Base-by-base conservation (phyloP, 108 stramenopile species). In the Stephanodiscus minutulus region DNA sequence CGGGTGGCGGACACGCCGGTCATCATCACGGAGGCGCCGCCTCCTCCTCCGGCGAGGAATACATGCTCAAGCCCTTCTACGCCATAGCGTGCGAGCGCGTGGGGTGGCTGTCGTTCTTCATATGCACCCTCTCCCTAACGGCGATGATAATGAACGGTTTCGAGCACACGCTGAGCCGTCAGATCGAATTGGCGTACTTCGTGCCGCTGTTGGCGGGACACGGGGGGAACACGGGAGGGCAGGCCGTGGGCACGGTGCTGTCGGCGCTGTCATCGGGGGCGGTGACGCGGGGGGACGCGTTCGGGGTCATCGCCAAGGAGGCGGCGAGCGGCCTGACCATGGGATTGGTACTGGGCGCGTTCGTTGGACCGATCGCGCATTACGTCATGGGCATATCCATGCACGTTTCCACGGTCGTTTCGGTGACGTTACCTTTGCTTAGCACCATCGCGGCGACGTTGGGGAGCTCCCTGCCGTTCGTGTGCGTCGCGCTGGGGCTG, bases 201-300 rank as follows among this genome's bases (percentile, higher is more conserved):
- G 91, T 96, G 29, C 94, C 94, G 22, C 85, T 96, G 6, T 70
- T 96, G 72, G 91, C 91, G 1, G 94, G 94, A 12, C 94, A 96
- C 61, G 94, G 94, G 41, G 94, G 94, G 46, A 96, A 96, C 79
- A 90, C 90, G 10, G 94, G 94, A 27, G 94, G 94, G 12, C 91
- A 93, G 71, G 85, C 91, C 7, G 91, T 96, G 33, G 94, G 94
- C 11, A 90, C 94, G 18, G 83, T 96, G 15, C 67, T 96, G 31
- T 86, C 88, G 46, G 94, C 91, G 25, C 49, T 96, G 61, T 88
- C 87, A 33, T 72, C 87, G 3, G 89, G 90, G 12, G 66, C 72
- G 25, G 75, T 93, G 28, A 73, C 85, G 17, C 64, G 61, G 35
- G 68, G 79, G 31, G 88, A 93, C 79, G 91, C 91, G 22, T 50